A percentile compares a stretch with the other conserved stretches of the same genome.
phyloP scores from a whole-genome alignment of 2,329 filamentous ascomycete genomes.

The Colletotrichum musicola region DNA sequence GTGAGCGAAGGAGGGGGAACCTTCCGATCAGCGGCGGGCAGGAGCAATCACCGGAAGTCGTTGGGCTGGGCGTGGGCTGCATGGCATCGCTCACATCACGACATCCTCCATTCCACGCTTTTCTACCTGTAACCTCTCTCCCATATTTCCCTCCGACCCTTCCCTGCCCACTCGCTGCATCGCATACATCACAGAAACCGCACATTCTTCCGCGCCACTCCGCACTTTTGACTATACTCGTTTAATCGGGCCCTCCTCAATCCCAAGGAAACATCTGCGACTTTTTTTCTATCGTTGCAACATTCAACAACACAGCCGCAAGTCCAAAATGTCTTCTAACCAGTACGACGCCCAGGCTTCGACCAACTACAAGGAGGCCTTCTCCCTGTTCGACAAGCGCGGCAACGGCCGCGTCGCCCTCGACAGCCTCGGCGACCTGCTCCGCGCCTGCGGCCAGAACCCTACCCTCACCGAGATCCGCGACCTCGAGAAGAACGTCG shows the following conservation, averaged over 20 bases:
- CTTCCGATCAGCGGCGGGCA: conserved; percentile 27
- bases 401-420: conserved; percentile 92
- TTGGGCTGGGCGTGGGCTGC: neutral
- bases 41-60: neutral
- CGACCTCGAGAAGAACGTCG: conserved; percentile 91
- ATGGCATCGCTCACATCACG: conserved; percentile 21
- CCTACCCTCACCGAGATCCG: conserved; percentile 93
- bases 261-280: neutral
- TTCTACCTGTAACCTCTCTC: neutral
- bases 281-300: neutral
- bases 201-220: neutral
- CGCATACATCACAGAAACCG: neutral
- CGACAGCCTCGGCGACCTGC: conserved; percentile 89
- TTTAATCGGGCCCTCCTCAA: neutral
- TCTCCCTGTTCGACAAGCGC: conserved; percentile 99
- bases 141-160: neutral
- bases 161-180: conserved; percentile 1
- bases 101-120: conserved; percentile 1
- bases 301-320: neutral
- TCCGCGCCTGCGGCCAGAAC: conserved; percentile 98
- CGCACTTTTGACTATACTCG: too few relatives aligned
- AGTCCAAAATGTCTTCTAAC: conserved; percentile 62
- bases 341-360: conserved; percentile 71
- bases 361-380: conserved; percentile 99
- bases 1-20: neutral